phyloP scores from a whole-genome alignment of 2,329 filamentous ascomycete genomes.

The Nigrospora oryzae region DNA sequence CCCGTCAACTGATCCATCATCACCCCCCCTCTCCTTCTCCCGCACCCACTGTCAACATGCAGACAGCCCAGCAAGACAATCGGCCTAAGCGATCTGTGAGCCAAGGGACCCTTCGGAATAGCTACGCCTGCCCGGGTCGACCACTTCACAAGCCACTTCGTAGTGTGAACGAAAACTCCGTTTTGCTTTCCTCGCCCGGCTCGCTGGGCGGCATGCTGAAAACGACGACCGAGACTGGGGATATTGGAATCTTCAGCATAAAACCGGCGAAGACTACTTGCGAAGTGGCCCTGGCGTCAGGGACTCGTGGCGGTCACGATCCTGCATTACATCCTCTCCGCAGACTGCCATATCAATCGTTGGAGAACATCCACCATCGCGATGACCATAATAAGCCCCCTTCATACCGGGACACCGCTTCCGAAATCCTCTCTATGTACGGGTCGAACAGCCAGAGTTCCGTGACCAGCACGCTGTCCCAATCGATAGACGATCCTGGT shows the following conservation, averaged over 20 bases:
- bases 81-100: slow-evolving; percentile 20
- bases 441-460: slow-evolving; percentile 40
- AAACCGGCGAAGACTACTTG: slow-evolving; percentile 24
- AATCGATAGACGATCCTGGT: slow-evolving; percentile 30
- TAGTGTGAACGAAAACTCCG: slow-evolving; percentile 32
- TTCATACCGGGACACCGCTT: slow-evolving; percentile 41
- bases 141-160: slow-evolving; percentile 30
- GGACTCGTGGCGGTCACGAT: slow-evolving; percentile 20
- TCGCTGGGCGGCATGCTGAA: slow-evolving; percentile 58
- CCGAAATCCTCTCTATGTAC: slow-evolving; percentile 49
- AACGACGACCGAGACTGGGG: slow-evolving; percentile 58
- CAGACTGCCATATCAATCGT: slow-evolving; percentile 16
- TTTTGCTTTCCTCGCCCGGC: slow-evolving; percentile 38
- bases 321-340: slow-evolving; percentile 14
- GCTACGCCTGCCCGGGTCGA: slow-evolving; percentile 9
- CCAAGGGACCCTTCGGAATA: slow-evolving; percentile 19
- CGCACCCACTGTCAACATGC: too few species aligned
- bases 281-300: slow-evolving; percentile 8
- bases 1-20: too few species aligned
- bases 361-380: slow-evolving; percentile 21
- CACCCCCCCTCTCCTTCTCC: too few species aligned
- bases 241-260: slow-evolving; percentile 54
- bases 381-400: slow-evolving; percentile 36
- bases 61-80: too few species aligned
- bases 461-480: slow-evolving; percentile 30